Percentiles rank a stretch among this genome's conserved stretches.
Evolutionary conservation across 345 rosid species (phyloP).

Genomic region (Gossypium herbaceum): DNA sequence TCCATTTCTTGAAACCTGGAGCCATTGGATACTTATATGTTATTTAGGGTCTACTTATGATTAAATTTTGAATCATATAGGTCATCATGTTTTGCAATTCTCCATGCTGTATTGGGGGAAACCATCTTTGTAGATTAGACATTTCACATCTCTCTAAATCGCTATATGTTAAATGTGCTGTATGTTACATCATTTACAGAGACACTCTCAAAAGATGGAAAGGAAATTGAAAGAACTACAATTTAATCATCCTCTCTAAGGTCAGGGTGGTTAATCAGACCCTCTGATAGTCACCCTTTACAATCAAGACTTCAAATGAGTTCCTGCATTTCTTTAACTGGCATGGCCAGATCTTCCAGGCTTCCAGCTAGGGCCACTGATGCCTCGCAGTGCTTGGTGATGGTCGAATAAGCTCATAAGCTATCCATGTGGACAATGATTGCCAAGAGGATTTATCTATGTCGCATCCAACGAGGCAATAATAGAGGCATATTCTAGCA

Average conservation of each 20-base stretch:
- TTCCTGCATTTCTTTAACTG: background rate
- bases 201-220: background rate
- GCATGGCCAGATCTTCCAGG: background rate
- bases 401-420: slow-evolving; percentile 16
- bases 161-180: slow-evolving; percentile 1
- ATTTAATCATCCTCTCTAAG: background rate
- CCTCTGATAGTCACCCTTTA: background rate
- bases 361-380: background rate
- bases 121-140: background rate
- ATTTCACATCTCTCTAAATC: slow-evolving; percentile 7
- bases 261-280: background rate
- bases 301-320: background rate
- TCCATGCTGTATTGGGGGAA: background rate
- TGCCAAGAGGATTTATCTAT: slow-evolving; percentile 27
- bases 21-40: background rate
- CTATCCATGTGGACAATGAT: slow-evolving; percentile 25
- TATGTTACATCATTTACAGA: slow-evolving; percentile 2
- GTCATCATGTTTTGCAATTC: background rate
- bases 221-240: background rate
- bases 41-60: background rate
- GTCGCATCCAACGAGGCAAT: slow-evolving; percentile 29
- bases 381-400: background rate
- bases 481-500: slow-evolving; percentile 27
- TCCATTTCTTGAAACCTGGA: background rate
- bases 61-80: background rate